Conservation (phyloP, 2,329 filamentous ascomycete genomes). For the Diplodia mutila region DNA sequence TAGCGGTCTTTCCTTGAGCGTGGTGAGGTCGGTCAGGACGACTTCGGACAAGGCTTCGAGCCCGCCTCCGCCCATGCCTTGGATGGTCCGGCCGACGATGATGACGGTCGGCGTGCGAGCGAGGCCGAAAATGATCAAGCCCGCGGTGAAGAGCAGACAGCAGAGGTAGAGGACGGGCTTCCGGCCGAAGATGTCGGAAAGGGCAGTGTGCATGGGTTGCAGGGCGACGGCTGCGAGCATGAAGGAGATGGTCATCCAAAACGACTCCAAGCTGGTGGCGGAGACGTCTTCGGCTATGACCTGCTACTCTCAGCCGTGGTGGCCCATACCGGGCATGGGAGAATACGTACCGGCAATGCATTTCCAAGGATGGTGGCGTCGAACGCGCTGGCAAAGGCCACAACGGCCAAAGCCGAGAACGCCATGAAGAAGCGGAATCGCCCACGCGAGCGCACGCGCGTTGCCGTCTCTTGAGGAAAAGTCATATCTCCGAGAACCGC, state of each 20-base stretch:
- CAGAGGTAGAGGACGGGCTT: conserved; percentile 49
- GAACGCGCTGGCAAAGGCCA: too few species aligned
- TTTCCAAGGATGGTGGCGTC: too few species aligned
- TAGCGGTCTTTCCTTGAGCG: conserved; percentile 27
- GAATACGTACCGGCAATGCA: too few species aligned
- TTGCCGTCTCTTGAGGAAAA: too few species aligned
- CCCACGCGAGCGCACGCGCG: too few species aligned
- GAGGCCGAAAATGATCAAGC: conserved; percentile 50
- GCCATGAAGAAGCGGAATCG: too few species aligned
- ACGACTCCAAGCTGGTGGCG: conserved; percentile 43
- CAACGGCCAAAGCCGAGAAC: too few species aligned
- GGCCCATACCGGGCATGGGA: too few species aligned
- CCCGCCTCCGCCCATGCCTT: conserved; percentile 54
- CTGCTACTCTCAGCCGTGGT: conserved; percentile 20
- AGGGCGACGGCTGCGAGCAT: conserved; percentile 50
- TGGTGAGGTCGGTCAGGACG: conserved; percentile 48
- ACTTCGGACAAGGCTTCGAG: conserved; percentile 49
- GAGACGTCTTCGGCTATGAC: conserved; percentile 43
- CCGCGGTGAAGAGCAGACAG: conserved; percentile 51
- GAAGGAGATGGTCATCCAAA: conserved; percentile 57
- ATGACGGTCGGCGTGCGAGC: conserved; percentile 44
- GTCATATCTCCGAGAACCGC: too few species aligned
- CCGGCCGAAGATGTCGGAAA: conserved; percentile 55
- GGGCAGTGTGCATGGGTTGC: conserved; percentile 48
- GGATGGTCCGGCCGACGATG: conserved; percentile 49